A percentile compares a stretch with the other conserved stretches of the same genome.
phyloP scores from a whole-genome alignment of 345 rosid genomes.

The Raphanus sativus region DNA sequence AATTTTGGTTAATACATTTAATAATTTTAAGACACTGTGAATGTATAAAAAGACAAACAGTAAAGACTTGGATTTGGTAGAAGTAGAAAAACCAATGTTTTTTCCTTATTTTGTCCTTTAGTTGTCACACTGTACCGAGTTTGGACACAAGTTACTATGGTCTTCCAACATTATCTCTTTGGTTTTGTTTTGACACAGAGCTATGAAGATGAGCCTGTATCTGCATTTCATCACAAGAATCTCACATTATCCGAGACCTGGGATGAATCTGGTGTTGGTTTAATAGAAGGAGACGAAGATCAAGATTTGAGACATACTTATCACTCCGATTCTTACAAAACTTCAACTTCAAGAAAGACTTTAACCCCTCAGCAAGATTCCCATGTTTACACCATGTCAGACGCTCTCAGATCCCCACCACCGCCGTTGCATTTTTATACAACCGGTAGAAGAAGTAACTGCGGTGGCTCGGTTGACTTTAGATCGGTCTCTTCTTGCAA shows the following conservation, averaged over 20 bases:
- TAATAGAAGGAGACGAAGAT: slow-evolving; percentile 43
- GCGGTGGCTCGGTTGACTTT: slow-evolving; percentile 13
- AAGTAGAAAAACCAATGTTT: slow-evolving; percentile 23
- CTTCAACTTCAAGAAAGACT: slow-evolving; percentile 59
- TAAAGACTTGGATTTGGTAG: slow-evolving; percentile 35
- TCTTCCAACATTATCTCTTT: slow-evolving; percentile 5
- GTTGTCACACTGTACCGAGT: slow-evolving; percentile 6
- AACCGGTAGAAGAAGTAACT: neutral
- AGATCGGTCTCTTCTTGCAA: slow-evolving; percentile 74
- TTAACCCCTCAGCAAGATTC: slow-evolving; percentile 38
- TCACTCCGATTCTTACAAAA: slow-evolving; percentile 58
- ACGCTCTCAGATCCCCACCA: slow-evolving; percentile 47
- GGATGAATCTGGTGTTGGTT: slow-evolving; percentile 59
- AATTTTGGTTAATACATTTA: neutral
- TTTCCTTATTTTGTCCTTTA: slow-evolving; percentile 21
- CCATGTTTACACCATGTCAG: slow-evolving; percentile 51
- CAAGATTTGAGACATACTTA: slow-evolving; percentile 40
- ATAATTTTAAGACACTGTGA: slow-evolving; percentile 21
- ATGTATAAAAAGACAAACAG: slow-evolving; percentile 26
- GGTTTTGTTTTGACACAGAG: slow-evolving; percentile 50
- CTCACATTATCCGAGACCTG: slow-evolving; percentile 31
- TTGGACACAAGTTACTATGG: slow-evolving; percentile 24
- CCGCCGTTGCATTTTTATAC: slow-evolving; percentile 15
- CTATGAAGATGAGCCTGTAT: slow-evolving; percentile 71
- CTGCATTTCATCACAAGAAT: slow-evolving; percentile 56